Percentiles rank a stretch among this genome's conserved stretches.
Conservation (phyloP, 768 basidiomycete genomes). For the Trametes meyenii region DNA sequence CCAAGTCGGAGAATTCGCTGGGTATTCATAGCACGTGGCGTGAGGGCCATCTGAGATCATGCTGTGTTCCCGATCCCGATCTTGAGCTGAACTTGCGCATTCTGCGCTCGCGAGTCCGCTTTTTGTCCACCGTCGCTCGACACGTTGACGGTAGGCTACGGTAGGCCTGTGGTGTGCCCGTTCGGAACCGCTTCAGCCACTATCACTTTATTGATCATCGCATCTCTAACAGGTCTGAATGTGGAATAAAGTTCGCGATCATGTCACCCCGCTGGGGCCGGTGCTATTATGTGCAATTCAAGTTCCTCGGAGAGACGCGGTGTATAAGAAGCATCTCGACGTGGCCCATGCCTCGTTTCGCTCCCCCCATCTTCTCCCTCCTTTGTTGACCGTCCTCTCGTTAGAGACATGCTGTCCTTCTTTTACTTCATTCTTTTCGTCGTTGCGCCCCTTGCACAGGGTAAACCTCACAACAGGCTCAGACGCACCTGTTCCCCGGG, state of each 20-base stretch:
- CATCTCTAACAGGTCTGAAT: neutral
- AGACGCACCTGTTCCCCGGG: slow-evolving; percentile 1
- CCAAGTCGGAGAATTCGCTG: too few relatives aligned
- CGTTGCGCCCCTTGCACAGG: slow-evolving; percentile 14
- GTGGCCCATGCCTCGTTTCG: neutral
- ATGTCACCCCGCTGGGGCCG: neutral
- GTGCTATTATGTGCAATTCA: neutral
- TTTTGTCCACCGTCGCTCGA: too few relatives aligned
- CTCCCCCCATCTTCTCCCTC: too few relatives aligned
- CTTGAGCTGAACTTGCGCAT: neutral
- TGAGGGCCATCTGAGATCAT: slow-evolving; percentile 2
- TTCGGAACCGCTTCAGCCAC: too few relatives aligned
- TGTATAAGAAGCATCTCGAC: neutral
- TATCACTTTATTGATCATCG: neutral
- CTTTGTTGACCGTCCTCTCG: too few relatives aligned
- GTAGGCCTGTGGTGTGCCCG: too few relatives aligned
- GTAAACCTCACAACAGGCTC: slow-evolving; percentile 10
- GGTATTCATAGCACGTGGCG: neutral
- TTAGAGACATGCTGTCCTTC: slow-evolving; percentile 21
- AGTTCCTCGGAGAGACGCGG: slow-evolving; percentile 1
- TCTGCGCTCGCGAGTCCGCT: too few relatives aligned
- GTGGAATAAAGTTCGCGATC: neutral
- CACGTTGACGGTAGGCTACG: too few relatives aligned
- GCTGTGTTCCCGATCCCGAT: neutral
- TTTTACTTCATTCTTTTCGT: slow-evolving; percentile 15